Base-by-base conservation (phyloP, 2,329 filamentous ascomycete species). In the Penicillium nordicum region DNA sequence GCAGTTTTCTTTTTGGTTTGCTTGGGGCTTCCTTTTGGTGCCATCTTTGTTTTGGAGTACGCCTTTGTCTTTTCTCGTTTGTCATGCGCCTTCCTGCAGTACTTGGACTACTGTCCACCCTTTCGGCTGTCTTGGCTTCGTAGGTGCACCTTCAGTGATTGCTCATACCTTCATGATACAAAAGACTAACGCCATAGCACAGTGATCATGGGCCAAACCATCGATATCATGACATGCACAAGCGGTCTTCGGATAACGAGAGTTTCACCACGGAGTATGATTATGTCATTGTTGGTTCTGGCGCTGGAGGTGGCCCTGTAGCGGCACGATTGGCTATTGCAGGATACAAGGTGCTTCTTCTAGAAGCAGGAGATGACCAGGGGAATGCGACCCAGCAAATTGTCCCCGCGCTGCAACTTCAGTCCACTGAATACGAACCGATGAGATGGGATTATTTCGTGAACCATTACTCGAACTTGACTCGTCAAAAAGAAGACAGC, bases 401-500 rank as follows among this genome's bases (percentile, higher is more conserved):
- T 10, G 78, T 85, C 5, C 83, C 84, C 7, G 79, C 82, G 2
- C 78, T 82, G 63, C 78, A 80, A 23, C 78, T 78, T 46, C 75
- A 78, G 21, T 78, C 80, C 2, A 83, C 81, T 11, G 82, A 86
- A 63, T 81, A 86, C 57, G 75, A 76, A 25, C 76, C 78, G 18
- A 77, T 85, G 62, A 73, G 78, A 44, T 88, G 85, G 85, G 81
- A 85, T 68, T 87, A 83, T 71, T 88, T 82, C 60, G 82, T 86
- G n/a, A 78, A 79, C 44, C 84, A 87, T 68, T 87, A 86, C 64
- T 74, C 77, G 9, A 78, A 86, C 58, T 72, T 82, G 43, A 69
- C 71, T 23, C 76, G 80, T 37, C 81, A 84, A 60, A 75, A 79
- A 23, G 74, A 76, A 50, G 83, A 88, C 67, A 80, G 74, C 63